Conservation (phyloP, 2,329 filamentous ascomycete genomes). For the Rhynchosporium secalis region DNA sequence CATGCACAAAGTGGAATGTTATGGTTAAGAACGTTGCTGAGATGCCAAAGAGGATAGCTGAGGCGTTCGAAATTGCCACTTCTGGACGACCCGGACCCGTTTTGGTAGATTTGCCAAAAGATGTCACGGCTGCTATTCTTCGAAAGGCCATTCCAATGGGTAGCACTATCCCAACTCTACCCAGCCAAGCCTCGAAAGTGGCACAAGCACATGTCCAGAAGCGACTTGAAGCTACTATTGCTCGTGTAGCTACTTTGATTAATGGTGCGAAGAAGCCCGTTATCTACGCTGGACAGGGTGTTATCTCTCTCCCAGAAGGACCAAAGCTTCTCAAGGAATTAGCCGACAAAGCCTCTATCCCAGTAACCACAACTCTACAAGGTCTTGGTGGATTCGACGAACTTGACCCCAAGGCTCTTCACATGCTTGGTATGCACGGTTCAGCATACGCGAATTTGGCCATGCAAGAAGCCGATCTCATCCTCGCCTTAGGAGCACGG, state of each 20-base stretch:
- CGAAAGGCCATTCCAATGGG: conserved; percentile 73
- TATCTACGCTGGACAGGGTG: conserved; percentile 91
- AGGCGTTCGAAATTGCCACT: conserved; percentile 97
- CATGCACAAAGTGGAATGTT: conserved; percentile 98
- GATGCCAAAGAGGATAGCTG: conserved; percentile 89
- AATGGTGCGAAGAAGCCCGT: conserved; percentile 91
- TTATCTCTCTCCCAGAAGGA: conserved; percentile 78
- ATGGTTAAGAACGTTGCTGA: conserved; percentile 97
- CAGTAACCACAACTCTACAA: conserved; percentile 93
- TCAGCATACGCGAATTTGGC: conserved; percentile 97
- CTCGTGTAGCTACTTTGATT: conserved; percentile 76
- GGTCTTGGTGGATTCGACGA: conserved; percentile 92
- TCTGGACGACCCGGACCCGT: conserved; percentile 92
- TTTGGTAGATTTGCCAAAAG: conserved; percentile 93
- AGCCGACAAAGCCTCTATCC: conserved; percentile 86
- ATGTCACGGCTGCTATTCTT: conserved; percentile 85
- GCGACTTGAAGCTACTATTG: conserved; percentile 72
- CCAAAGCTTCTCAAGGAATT: conserved; percentile 78
- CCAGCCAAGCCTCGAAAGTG: conserved; percentile 82
- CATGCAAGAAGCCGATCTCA: conserved; percentile 94
- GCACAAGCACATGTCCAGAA: conserved; percentile 71
- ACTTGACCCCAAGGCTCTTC: conserved; percentile 87
- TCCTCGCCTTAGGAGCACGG: conserved; percentile 88
- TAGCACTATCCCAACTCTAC: conserved; percentile 67
- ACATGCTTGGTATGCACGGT: conserved; percentile 99